These are phyloP conservation scores for Naganishia cerealis DNA, from an alignment of 1,284 basidiomycete species.

Conservation along the genomic window DNA sequence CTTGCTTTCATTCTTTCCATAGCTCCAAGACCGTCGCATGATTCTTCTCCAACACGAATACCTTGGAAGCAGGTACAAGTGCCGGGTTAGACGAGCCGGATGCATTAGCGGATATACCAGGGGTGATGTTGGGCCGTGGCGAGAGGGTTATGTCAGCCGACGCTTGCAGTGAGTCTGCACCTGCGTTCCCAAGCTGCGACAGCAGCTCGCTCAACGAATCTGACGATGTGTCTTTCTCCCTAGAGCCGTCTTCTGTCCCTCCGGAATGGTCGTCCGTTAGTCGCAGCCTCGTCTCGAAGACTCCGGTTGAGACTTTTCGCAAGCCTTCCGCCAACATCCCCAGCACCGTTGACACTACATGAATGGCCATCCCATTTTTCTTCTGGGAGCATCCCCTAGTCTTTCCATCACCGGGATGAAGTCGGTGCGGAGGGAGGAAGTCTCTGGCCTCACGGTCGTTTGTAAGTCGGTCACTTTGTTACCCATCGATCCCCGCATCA, in stretches of 20 bases:
- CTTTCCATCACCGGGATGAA: neutral
- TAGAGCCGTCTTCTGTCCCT: neutral
- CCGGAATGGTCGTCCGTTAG: neutral
- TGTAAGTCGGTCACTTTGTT: constrained; percentile 1
- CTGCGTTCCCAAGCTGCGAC: neutral
- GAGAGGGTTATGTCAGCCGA: neutral
- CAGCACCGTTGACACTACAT: neutral
- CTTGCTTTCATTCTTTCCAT: constrained; percentile 9
- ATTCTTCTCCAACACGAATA: constrained; percentile 4
- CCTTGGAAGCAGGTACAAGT: neutral
- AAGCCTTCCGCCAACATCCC: constrained; percentile 8
- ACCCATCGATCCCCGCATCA: neutral
- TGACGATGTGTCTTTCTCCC: neutral
- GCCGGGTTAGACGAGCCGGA: neutral
- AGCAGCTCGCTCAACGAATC: neutral
- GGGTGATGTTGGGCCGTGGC: neutral
- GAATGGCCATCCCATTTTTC: neutral
- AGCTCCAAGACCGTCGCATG: constrained; percentile 1
- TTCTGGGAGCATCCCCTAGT: neutral
- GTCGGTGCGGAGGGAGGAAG: neutral
- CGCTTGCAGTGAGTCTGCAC: neutral
- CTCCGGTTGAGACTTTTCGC: neutral
- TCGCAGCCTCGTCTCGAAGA: constrained; percentile 5
- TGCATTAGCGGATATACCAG: neutral
- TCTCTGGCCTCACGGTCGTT: neutral